phyloP scores from a whole-genome alignment of 2,329 filamentous ascomycete species.

The Ceratocystis cubensis region DNA sequence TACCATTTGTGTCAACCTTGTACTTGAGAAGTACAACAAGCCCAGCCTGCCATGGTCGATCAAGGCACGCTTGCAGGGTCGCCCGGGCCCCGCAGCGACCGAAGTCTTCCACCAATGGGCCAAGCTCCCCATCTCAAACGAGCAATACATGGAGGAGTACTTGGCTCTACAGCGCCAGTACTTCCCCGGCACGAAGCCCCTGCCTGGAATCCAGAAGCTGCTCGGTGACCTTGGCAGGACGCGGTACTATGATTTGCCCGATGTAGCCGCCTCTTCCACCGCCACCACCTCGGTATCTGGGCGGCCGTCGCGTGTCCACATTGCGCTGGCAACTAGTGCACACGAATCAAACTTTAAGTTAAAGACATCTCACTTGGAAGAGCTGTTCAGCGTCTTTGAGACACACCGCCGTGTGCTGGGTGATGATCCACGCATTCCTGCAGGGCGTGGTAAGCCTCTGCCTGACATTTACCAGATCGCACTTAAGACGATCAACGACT shows the following conservation, averaged over 20 bases:
- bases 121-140: slow-evolving; percentile 60
- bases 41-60: slow-evolving; percentile 79
- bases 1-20: slow-evolving; percentile 67
- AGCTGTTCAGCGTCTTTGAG: slow-evolving; percentile 54
- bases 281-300: slow-evolving; percentile 23
- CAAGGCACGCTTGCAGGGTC: slow-evolving; percentile 69
- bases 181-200: slow-evolving; percentile 62
- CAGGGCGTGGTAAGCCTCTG: slow-evolving; percentile 80
- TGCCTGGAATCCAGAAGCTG: slow-evolving; percentile 64
- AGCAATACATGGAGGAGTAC: slow-evolving; percentile 52
- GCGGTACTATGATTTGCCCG: slow-evolving; percentile 36
- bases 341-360: slow-evolving; percentile 59
- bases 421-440: slow-evolving; percentile 65
- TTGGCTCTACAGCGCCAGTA: slow-evolving; percentile 52
- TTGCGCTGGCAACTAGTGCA: slow-evolving; percentile 78
- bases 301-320: slow-evolving; percentile 42
- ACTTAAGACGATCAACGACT: slow-evolving; percentile 69
- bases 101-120: slow-evolving; percentile 64
- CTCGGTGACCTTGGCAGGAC: slow-evolving; percentile 47
- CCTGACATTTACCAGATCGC: slow-evolving; percentile 92
- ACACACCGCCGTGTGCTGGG: slow-evolving; percentile 63
- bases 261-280: slow-evolving; percentile 13
- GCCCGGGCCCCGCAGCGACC: slow-evolving; percentile 42
- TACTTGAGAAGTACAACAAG: slow-evolving; percentile 62
- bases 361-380: slow-evolving; percentile 54